Base-by-base conservation (phyloP, 106 monocot genomes). In the Platanthera zijinensis region DNA sequence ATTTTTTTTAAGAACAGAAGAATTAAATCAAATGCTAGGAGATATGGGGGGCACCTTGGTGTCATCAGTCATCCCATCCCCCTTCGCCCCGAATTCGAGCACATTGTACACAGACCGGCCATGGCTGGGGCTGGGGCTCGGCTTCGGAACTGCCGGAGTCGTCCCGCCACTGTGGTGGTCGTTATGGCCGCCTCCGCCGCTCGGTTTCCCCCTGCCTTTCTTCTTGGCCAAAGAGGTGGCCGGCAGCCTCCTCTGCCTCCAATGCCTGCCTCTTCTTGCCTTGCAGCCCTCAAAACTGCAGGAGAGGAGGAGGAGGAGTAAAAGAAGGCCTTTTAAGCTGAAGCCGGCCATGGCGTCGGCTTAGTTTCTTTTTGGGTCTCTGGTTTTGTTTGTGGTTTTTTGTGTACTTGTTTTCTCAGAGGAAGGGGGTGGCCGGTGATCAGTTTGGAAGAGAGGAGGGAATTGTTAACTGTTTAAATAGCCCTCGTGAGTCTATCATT, bases 61-160 rank as follows among this genome's bases (percentile, higher is more conserved):
- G 77, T 92, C 92, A 77, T 96, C 95, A 15, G 82, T 82, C 45
- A 76, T 70, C 22, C 95, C 95, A 51, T 96, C 82, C 4, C 95
- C 95, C 74, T 87, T 85, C 3, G 95, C 95, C 56, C 95, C 95
- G 78, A 86, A 96, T 64, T 96, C 84, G 53, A 88, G 56, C 56
- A 96, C 95, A 74, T 92, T 83, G 81, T 80, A 92, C 2, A 76
- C 54, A 14, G 73, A 77, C 4, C 56, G n/a, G n/a, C n/a, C 52
- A 1, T 75, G 57, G 1, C 10, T 51, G n/a, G 84, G 52, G 12
- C 30, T 48, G 9, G 74, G 73, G 71, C 74, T 80, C 4, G 83
- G 79, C 5, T 52, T 75, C 32, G 76, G 71, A 3, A 50, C 75
- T 11, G 73, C 7, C 2, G 57, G 71, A 4, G 1, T 78, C 4